phyloP scores from a whole-genome alignment of 106 monocot genomes.

The Dendrobium chrysotoxum region DNA sequence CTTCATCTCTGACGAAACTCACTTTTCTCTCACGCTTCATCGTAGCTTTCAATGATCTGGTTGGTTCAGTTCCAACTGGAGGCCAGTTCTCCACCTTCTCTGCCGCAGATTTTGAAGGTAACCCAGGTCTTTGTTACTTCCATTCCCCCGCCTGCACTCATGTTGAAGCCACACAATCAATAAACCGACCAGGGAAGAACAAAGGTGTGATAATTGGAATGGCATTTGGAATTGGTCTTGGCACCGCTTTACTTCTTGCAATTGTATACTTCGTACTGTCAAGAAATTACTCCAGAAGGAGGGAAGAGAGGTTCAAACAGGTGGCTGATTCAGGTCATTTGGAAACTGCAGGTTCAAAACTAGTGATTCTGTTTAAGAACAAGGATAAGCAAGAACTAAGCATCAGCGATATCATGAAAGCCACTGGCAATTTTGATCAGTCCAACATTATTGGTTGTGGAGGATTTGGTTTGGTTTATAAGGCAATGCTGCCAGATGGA shows the following conservation, averaged over 20 bases:
- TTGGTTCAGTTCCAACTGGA: conserved; percentile 42
- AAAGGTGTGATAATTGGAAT: conserved; percentile 30
- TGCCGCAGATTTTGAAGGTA: conserved; percentile 44
- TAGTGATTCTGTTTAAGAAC: conserved; percentile 57
- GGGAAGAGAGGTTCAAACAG: conserved; percentile 26
- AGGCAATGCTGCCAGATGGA: conserved; percentile 40
- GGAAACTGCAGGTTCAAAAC: conserved; percentile 19
- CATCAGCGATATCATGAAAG: conserved; percentile 38
- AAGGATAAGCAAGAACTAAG: conserved; percentile 35
- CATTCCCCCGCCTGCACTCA: conserved; percentile 15
- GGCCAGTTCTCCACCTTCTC: conserved; percentile 74
- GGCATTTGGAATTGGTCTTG: conserved; percentile 31
- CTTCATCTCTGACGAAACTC: conserved; percentile 42
- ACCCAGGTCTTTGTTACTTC: conserved; percentile 47
- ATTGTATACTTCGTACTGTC: conserved; percentile 32
- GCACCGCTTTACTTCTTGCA: conserved; percentile 25
- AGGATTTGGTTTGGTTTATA: conserved; percentile 68
- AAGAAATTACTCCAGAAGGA: conserved; percentile 22
- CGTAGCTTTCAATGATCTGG: conserved; percentile 61
- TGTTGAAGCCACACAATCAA: background rate
- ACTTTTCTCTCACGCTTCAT: conserved; percentile 58
- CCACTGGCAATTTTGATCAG: conserved; percentile 56
- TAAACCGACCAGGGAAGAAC: conserved; percentile 13
- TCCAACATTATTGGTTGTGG: conserved; percentile 62
- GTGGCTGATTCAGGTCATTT: conserved; percentile 20